Evolutionary conservation across 1,139 yeast genomes (phyloP).

Genomic region (Casaregolazyma suthepensis): DNA sequence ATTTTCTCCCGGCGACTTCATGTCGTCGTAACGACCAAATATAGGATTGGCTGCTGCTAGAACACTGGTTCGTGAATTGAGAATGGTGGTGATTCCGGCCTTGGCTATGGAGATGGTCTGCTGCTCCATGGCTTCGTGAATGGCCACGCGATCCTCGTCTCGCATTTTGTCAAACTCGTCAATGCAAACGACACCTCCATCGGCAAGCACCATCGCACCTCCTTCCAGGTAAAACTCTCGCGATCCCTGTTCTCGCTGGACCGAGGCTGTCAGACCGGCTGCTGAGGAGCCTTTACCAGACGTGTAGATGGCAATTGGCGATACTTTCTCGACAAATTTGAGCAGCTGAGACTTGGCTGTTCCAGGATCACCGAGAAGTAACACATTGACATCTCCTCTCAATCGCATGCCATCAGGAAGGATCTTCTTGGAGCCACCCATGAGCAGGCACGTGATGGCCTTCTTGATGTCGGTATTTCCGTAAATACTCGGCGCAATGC

Average conservation of each 20-base stretch:
- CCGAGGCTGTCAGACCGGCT: conserved; percentile 98
- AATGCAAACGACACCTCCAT: conserved; percentile 98
- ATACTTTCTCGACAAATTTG: conserved; percentile 89
- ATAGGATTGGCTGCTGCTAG: conserved; percentile 98
- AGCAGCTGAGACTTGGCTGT: conserved; percentile 95
- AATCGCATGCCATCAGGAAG: conserved; percentile 95
- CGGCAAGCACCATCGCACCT: conserved; percentile 99
- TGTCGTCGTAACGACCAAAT: conserved; percentile 92
- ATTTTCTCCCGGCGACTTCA: conserved; percentile 95
- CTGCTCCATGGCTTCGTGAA: conserved; percentile 99
- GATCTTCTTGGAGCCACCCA: conserved; percentile 92
- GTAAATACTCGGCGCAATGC: conserved; percentile 95
- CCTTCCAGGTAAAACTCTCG: conserved; percentile 95
- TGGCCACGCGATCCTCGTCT: conserved; percentile 98
- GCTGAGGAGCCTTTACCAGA: conserved; percentile 99
- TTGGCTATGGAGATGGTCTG: conserved; percentile 98
- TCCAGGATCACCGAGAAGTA: conserved; percentile 96
- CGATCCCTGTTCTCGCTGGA: conserved; percentile 82
- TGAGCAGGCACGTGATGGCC: conserved; percentile 82
- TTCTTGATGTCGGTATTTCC: conserved; percentile 91
- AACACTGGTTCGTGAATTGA: conserved; percentile 92
- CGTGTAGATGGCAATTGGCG: conserved; percentile 93
- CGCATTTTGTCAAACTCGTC: conserved; percentile 99
- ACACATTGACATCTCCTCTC: conserved; percentile 94
- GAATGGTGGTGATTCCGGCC: conserved; percentile 95